phyloP scores from a whole-genome alignment of 257 asterid species.

The Solanum boliviense region DNA sequence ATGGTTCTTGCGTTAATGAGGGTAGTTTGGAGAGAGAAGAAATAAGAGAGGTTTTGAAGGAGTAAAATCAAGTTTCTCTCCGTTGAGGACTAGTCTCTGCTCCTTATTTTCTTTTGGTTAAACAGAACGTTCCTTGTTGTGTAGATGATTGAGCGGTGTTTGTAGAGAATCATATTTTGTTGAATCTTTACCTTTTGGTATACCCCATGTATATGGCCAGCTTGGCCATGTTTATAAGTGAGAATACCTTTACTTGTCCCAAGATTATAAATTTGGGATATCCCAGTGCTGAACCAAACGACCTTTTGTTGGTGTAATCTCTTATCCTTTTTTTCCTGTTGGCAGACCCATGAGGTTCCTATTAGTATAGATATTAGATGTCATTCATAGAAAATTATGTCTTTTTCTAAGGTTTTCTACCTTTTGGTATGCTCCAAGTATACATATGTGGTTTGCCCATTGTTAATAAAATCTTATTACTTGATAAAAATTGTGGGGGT shows the following conservation, averaged over 20 bases:
- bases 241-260: not conserved
- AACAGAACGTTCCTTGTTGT: not conserved
- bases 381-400: not conserved
- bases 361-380: not conserved
- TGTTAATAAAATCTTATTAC: not conserved
- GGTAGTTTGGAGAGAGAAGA: not conserved
- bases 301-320: not conserved
- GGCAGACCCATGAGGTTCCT: not conserved
- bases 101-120: not conserved
- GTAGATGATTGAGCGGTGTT: not conserved
- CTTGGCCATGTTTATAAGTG: not conserved
- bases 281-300: not conserved
- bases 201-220: not conserved
- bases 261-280: not conserved
- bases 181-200: not conserved
- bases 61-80: not conserved
- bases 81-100: not conserved
- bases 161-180: not conserved
- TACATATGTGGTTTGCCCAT: not conserved
- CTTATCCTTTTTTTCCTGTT: not conserved
- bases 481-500: not conserved
- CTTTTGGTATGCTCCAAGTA: not conserved
- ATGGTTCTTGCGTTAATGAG: not conserved
- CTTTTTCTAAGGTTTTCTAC: not conserved
- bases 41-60: not conserved